Conservation (phyloP, 2,329 filamentous ascomycete genomes). For the Microdochium paspali region DNA sequence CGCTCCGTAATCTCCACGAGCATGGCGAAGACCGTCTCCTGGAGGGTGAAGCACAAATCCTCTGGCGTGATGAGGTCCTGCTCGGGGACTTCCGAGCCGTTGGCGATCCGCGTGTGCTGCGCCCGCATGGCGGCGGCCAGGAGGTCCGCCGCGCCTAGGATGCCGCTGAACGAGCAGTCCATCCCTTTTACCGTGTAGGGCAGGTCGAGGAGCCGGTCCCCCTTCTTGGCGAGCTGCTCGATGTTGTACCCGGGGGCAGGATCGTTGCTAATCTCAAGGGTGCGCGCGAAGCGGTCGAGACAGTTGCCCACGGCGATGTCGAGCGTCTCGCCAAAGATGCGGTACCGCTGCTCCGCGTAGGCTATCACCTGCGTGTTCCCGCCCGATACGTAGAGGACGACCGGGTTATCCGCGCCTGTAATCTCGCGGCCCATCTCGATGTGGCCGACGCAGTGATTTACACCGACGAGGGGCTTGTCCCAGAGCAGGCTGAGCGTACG, state of each 20-base stretch:
- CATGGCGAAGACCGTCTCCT: conserved; percentile 96
- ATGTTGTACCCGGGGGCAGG: conserved; percentile 97
- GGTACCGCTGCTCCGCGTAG: conserved; percentile 87
- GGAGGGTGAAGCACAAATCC: conserved; percentile 87
- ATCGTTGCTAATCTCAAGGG: conserved; percentile 85
- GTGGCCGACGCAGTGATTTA: conserved; percentile 97
- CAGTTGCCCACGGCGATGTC: conserved; percentile 98
- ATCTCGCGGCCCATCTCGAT: conserved; percentile 97
- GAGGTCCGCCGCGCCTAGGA: conserved; percentile 73
- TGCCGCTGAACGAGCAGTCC: conserved; percentile 94
- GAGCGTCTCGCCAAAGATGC: conserved; percentile 95
- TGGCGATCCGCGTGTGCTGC: conserved; percentile 17
- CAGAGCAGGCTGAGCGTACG: conserved; percentile 76
- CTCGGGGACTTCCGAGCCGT: conserved; percentile 7
- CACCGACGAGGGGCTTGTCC: conserved; percentile 80
- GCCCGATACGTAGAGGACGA: conserved; percentile 90
- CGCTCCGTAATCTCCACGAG: conserved; percentile 96
- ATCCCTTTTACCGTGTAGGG: conserved; percentile 98
- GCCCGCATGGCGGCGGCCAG: conserved; percentile 59
- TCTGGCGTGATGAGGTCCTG: conserved; percentile 60
- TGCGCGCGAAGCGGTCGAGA: conserved; percentile 89
- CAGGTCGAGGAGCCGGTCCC: conserved; percentile 67
- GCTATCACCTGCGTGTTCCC: conserved; percentile 98
- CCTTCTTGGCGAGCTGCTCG: conserved; percentile 77
- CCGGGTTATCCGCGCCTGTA: conserved; percentile 81